These are phyloP conservation scores for Phoma sp. DNA, from an alignment of 2,329 filamentous ascomycete species.

Conservation along the genomic window DNA sequence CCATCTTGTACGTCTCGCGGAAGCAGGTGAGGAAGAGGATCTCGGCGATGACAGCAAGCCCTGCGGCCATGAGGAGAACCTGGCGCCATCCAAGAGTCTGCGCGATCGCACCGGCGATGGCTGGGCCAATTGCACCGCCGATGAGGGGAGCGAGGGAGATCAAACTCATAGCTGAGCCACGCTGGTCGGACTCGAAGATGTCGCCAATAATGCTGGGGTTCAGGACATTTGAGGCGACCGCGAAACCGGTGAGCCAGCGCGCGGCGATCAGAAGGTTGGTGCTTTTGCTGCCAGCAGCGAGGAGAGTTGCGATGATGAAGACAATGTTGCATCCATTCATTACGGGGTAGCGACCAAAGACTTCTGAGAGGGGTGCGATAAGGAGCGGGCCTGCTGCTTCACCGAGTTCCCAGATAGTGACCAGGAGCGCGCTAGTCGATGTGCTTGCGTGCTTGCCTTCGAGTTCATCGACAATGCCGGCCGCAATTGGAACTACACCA, in stretches of 20 bases:
- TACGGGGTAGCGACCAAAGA: conserved; percentile 43
- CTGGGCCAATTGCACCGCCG: conserved; percentile 65
- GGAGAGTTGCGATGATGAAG: conserved; percentile 54
- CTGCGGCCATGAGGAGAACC: conserved; percentile 60
- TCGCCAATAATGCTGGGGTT: conserved; percentile 71
- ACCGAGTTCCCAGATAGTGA: conserved; percentile 48
- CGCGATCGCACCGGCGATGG: conserved; percentile 63
- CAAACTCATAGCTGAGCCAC: conserved; percentile 66
- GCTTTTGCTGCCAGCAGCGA: conserved; percentile 50
- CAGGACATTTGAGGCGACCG: conserved; percentile 62
- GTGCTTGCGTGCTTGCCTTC: conserved; percentile 31
- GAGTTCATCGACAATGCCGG: conserved; percentile 42
- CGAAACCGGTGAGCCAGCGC: conserved; percentile 54
- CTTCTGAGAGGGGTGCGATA: conserved; percentile 45
- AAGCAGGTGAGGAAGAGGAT: conserved; percentile 61
- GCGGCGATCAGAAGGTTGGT: conserved; percentile 52
- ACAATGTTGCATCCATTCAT: conserved; percentile 51
- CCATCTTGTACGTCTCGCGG: conserved; percentile 68
- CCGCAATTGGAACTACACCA: conserved; percentile 45
- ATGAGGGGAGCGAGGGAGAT: conserved; percentile 65
- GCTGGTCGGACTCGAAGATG: conserved; percentile 64
- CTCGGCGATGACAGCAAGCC: conserved; percentile 59
- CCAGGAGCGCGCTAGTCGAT: conserved; percentile 39
- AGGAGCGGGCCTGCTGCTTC: conserved; percentile 46
- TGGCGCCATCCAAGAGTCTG: conserved; percentile 63